These are phyloP conservation scores for Phlebopus sp. DNA, from an alignment of 1,284 basidiomycete species.

Conservation along the genomic window DNA sequence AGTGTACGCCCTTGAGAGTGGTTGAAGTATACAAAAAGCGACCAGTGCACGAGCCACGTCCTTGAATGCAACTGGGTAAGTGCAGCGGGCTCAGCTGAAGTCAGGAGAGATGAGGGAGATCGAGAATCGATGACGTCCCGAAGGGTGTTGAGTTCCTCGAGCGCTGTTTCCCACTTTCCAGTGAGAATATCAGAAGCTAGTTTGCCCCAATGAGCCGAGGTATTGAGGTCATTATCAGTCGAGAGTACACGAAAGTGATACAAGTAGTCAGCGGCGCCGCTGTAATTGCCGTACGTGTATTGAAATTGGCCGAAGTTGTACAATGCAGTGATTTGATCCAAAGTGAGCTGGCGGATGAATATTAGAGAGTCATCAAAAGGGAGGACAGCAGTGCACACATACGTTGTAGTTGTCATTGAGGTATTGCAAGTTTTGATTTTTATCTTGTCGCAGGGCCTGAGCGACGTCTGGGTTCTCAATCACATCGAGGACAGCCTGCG, in stretches of 20 bases:
- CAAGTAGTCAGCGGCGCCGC: conserved; percentile 93
- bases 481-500: conserved; percentile 90
- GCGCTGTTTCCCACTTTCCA: conserved; percentile 91
- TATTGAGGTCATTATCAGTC: conserved; percentile 87
- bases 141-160: conserved; percentile 92
- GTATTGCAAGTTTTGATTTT: conserved; percentile 93
- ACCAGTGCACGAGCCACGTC: conserved; percentile 98
- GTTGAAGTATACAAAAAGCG: conserved; percentile 98
- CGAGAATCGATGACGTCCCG: conserved; percentile 89
- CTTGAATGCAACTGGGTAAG: conserved; percentile 89
- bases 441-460: conserved; percentile 88
- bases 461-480: conserved; percentile 97
- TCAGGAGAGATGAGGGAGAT: conserved; percentile 48
- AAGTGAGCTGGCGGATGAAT: conserved; percentile 62
- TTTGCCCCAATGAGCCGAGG: conserved; percentile 98
- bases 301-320: conserved; percentile 99
- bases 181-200: conserved; percentile 94
- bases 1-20: conserved; percentile 90
- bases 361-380: conserved; percentile 8
- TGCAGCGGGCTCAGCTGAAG: conserved; percentile 56
- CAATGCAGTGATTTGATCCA: conserved; percentile 92
- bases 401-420: conserved; percentile 93
- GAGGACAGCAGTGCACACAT: conserved; percentile 31
- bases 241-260: conserved; percentile 99
- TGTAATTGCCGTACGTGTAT: conserved; percentile 96